A percentile compares a stretch with the other conserved stretches of the same genome.
phyloP scores from a whole-genome alignment of 1,284 basidiomycete genomes.

The Puccinia coronata region DNA sequence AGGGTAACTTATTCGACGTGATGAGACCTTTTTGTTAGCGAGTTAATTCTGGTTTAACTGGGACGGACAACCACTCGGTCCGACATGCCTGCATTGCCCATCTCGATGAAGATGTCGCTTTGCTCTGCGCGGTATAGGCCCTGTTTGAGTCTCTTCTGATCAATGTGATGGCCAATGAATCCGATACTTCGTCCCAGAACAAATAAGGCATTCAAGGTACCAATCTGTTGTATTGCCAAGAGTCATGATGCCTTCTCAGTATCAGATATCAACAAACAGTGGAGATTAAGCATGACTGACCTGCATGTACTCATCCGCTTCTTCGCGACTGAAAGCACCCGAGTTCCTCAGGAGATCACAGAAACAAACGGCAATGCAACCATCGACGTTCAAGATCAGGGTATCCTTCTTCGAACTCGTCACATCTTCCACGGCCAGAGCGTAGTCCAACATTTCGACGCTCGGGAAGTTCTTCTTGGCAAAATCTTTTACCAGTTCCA shows the following conservation, averaged over 20 bases:
- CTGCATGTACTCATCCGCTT: conserved; percentile 96
- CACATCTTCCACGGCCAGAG: conserved; percentile 96
- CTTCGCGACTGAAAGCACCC: conserved; percentile 92
- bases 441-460: no score
- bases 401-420: conserved; percentile 94
- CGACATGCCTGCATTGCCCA: conserved; percentile 35
- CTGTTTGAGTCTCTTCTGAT: conserved; percentile 91
- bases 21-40: neutral
- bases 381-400: conserved; percentile 93
- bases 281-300: conserved; percentile 57
- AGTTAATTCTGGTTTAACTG: neutral
- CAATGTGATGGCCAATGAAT: conserved; percentile 90
- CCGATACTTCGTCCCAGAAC: conserved; percentile 96
- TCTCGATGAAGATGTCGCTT: conserved; percentile 48
- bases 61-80: conserved; percentile 48
- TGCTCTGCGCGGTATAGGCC: conserved; percentile 51
- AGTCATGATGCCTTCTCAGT: neutral
- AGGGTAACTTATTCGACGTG: neutral
- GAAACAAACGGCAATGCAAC: conserved; percentile 97
- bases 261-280: neutral
- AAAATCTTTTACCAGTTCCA: no score
- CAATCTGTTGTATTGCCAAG: conserved; percentile 63
- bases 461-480: no score
- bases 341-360: conserved; percentile 89
- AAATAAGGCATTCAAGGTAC: conserved; percentile 92